Evolutionary conservation across 805 yeast genomes (phyloP).

Genomic region (Ogataea philodendri): DNA sequence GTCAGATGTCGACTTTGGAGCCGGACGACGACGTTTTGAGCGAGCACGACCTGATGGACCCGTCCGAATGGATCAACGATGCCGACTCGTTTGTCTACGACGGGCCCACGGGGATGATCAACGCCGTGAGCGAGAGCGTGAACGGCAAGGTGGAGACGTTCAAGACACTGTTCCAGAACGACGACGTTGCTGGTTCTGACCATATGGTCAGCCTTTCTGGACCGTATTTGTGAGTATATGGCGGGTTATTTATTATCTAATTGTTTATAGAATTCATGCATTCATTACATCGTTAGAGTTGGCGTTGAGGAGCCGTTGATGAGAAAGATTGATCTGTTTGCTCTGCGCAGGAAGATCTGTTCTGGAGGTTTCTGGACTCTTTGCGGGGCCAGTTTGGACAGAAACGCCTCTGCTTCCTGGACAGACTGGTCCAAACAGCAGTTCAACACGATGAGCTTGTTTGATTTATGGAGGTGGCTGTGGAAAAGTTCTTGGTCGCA

Average conservation of each 20-base stretch:
- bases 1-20: constrained; percentile 1
- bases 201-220: constrained; percentile 4
- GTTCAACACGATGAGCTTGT: constrained; percentile 6
- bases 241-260: neutral
- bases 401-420: neutral
- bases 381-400: constrained; percentile 1
- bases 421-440: constrained; percentile 7
- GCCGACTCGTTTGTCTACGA: constrained; percentile 42
- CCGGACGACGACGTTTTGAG: constrained; percentile 14
- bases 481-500: constrained; percentile 5
- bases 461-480: constrained; percentile 5
- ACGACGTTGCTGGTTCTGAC: constrained; percentile 2
- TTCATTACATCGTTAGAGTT: constrained; percentile 4
- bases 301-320: constrained; percentile 13
- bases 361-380: constrained; percentile 9
- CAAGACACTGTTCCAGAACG: constrained; percentile 21
- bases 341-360: constrained; percentile 11
- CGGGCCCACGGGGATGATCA: constrained; percentile 71
- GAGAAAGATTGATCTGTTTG: constrained; percentile 8
- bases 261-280: no score
- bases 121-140: constrained; percentile 54
- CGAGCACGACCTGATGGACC: constrained; percentile 7
- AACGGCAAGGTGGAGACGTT: constrained; percentile 27
- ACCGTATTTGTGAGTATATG: constrained; percentile 2
- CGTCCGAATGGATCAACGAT: constrained; percentile 50